phyloP scores from a whole-genome alignment of 768 basidiomycete species.

The Lactifluus subvellereus region DNA sequence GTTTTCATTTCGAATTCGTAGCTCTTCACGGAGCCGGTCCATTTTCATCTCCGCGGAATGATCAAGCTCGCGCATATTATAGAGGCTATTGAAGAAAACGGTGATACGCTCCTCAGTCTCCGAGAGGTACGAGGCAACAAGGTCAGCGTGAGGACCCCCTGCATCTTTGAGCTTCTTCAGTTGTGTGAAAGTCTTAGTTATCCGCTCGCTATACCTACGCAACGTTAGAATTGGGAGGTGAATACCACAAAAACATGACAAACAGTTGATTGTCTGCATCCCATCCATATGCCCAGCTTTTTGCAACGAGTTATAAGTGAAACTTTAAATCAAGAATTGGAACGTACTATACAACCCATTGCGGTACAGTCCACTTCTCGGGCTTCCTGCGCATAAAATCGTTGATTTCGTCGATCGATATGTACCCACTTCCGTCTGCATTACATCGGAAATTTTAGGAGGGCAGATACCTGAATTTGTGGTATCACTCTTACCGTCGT shows the following conservation, averaged over 20 bases:
- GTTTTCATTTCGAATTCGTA: background rate
- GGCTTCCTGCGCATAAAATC: slow-evolving; percentile 15
- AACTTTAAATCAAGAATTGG: background rate
- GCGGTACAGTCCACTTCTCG: slow-evolving; percentile 15
- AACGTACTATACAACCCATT: slow-evolving; percentile 19
- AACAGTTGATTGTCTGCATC: slow-evolving; percentile 19
- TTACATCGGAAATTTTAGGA: background rate
- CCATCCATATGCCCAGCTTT: slow-evolving; percentile 22
- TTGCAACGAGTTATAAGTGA: background rate
- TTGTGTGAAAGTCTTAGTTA: slow-evolving; percentile 7
- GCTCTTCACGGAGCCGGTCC: slow-evolving; percentile 15
- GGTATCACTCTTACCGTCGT: slow-evolving; percentile 10
- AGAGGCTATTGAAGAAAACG: slow-evolving; percentile 3
- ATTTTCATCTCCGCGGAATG: slow-evolving; percentile 10
- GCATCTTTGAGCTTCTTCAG: slow-evolving; percentile 11
- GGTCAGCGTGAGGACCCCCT: background rate
- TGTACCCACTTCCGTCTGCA: slow-evolving; percentile 16
- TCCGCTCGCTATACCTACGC: slow-evolving; percentile 5
- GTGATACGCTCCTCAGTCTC: slow-evolving; percentile 4
- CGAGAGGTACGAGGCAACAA: slow-evolving; percentile 1
- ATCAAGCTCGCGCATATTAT: slow-evolving; percentile 10
- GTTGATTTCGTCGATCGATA: slow-evolving; percentile 17
- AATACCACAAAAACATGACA: background rate
- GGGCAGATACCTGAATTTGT: background rate
- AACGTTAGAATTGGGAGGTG: background rate